Percentiles rank a stretch among this genome's conserved stretches.
These are phyloP conservation scores for Populus alba DNA, from an alignment of 345 rosid genomes.

Conservation along the genomic window DNA sequence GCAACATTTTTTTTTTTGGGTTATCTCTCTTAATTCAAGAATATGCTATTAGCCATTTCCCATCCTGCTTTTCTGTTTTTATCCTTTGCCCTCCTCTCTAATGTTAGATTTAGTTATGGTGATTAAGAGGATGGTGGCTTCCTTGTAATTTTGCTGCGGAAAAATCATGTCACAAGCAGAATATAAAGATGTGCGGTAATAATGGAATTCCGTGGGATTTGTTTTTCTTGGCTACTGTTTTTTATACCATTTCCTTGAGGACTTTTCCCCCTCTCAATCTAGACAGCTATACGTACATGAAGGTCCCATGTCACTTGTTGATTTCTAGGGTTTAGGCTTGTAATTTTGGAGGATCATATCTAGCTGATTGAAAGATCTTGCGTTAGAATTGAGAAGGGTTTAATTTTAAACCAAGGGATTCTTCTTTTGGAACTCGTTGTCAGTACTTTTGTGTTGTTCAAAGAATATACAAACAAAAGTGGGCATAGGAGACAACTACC, in stretches of 20 bases:
- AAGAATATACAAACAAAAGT: constrained; percentile 8
- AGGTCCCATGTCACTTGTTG: constrained; percentile 9
- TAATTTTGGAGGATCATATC: too few relatives aligned
- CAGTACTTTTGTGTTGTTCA: constrained; percentile 1
- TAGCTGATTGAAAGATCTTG: too few relatives aligned
- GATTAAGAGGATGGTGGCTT: constrained; percentile 7
- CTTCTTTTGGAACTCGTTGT: neutral
- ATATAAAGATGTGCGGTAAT: neutral
- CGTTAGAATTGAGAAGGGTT: neutral
- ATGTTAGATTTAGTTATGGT: neutral
- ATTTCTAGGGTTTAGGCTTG: too few relatives aligned
- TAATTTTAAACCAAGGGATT: neutral
- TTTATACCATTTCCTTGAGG: neutral
- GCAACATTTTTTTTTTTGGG: neutral
- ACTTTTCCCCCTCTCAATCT: neutral
- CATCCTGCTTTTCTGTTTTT: neutral
- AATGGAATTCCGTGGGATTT: neutral
- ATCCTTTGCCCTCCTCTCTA: neutral
- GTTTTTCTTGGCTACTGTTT: neutral
- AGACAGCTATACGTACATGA: too few relatives aligned
- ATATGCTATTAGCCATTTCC: neutral
- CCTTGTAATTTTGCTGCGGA: constrained; percentile 15
- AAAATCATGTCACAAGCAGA: constrained; percentile 19
- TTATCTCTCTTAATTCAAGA: constrained; percentile 1
- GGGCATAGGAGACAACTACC: neutral